Evolutionary conservation across 148 eudicot species (phyloP).

Genomic region (Cornus kousa): DNA sequence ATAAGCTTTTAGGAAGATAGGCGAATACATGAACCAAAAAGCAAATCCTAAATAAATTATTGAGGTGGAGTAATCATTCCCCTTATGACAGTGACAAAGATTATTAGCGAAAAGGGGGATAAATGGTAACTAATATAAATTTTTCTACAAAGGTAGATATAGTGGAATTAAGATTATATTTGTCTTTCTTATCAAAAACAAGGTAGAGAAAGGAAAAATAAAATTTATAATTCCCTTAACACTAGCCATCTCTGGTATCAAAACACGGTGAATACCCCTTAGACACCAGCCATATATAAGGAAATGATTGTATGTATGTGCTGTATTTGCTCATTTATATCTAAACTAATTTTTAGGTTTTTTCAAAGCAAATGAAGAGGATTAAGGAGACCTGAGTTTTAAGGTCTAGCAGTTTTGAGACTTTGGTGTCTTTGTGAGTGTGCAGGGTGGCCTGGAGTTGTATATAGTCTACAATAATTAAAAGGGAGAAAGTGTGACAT

Average conservation of each 20-base stretch:
- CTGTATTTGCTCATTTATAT: background rate
- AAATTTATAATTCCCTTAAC: no score
- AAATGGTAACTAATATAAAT: no score
- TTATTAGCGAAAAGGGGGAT: no score
- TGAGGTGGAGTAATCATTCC: no score
- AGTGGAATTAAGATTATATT: background rate
- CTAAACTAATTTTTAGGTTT: background rate
- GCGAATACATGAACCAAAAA: background rate
- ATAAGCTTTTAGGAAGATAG: no score
- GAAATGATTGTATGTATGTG: no score
- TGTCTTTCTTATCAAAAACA: background rate
- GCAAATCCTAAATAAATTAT: no score
- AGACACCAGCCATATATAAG: no score
- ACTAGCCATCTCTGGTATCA: background rate
- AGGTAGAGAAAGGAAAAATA: background rate
- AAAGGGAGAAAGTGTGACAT: no score
- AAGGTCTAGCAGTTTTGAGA: background rate
- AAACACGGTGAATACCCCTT: background rate
- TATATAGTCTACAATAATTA: background rate
- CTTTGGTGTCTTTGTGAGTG: background rate
- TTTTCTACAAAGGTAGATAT: background rate
- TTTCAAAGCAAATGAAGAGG: background rate
- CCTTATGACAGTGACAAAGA: no score
- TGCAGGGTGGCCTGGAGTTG: background rate
- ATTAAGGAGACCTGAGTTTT: background rate